Evolutionary conservation across 305 asterid species (phyloP).

Genomic region (Solanum chacoense): DNA sequence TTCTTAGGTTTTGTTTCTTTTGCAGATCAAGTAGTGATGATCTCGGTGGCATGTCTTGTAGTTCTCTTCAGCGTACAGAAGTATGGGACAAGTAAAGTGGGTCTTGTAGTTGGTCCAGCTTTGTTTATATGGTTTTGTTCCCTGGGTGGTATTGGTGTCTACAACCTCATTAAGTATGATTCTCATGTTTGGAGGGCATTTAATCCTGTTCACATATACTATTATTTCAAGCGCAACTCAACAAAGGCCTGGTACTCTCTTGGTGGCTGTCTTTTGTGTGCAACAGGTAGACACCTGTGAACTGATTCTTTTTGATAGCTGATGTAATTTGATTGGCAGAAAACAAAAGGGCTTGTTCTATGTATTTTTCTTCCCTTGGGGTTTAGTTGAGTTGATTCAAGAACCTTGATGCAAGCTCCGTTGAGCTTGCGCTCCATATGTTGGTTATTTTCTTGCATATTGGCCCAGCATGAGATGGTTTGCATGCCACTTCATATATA

Average conservation of each 20-base stretch:
- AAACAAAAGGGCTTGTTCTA: not conserved
- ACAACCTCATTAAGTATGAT: conserved; percentile 86
- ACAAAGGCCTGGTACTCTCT: conserved; percentile 93
- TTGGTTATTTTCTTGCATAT: not conserved
- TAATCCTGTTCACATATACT: conserved; percentile 86
- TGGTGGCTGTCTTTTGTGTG: conserved; percentile 98
- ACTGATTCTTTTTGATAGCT: not conserved
- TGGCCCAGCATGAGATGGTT: not conserved
- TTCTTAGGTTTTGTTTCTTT: conserved; percentile 19
- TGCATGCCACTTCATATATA: not conserved
- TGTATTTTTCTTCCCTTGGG: not conserved
- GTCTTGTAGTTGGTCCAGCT: conserved; percentile 96
- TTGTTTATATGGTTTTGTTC: conserved; percentile 97
- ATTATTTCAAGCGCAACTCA: conserved; percentile 78
- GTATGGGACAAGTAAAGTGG: conserved; percentile 98
- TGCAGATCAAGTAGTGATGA: conserved; percentile 97
- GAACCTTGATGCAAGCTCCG: not conserved
- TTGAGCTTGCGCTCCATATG: not conserved
- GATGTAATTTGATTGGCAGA: not conserved
- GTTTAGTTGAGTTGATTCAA: not conserved
- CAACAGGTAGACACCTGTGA: conserved; percentile 57
- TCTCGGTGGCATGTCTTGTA: conserved; percentile 85
- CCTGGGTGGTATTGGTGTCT: conserved; percentile 87
- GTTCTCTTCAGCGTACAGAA: conserved; percentile 91
- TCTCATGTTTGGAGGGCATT: conserved; percentile 68